Evolutionary conservation across 2,329 filamentous ascomycete genomes (phyloP).

Genomic region (Claviceps digitariae): DNA sequence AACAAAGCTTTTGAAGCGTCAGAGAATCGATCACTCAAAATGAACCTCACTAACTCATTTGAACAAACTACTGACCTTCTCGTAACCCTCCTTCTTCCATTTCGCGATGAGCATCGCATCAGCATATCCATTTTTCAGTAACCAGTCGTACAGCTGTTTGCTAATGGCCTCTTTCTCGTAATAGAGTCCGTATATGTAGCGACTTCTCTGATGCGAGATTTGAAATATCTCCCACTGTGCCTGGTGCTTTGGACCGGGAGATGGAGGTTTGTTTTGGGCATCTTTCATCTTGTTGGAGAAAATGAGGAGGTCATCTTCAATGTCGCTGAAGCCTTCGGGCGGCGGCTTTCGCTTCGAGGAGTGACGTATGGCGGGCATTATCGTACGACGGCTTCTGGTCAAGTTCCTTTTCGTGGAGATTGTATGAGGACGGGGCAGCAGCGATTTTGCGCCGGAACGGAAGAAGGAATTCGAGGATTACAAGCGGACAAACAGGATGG

Average conservation of each 20-base stretch:
- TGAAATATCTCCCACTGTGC: constrained; percentile 96
- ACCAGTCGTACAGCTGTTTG: constrained; percentile 85
- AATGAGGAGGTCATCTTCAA: constrained; percentile 74
- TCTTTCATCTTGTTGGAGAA: constrained; percentile 91
- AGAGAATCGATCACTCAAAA: not conserved
- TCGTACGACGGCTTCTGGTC: constrained; percentile 2
- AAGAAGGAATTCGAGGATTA: not conserved
- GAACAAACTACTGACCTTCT: constrained; percentile 54
- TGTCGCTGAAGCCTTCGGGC: constrained; percentile 75
- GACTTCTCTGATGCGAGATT: constrained; percentile 80
- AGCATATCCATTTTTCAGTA: constrained; percentile 92
- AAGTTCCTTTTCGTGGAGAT: not conserved
- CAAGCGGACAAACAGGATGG: not conserved
- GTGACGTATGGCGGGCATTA: constrained; percentile 66
- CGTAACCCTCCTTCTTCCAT: constrained; percentile 99
- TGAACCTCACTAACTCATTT: constrained; percentile 5
- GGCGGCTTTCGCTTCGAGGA: constrained; percentile 68
- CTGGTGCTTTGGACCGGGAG: constrained; percentile 71
- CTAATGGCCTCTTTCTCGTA: constrained; percentile 96
- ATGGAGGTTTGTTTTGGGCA: constrained; percentile 78
- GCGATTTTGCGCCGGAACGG: not conserved
- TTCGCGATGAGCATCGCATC: constrained; percentile 94
- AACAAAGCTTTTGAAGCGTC: constrained; percentile 55
- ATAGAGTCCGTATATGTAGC: constrained; percentile 95
- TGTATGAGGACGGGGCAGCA: not conserved